These are phyloP conservation scores for Acanthamoeba lenticulata DNA, from an alignment of 208 protist species.

Conservation along the genomic window DNA sequence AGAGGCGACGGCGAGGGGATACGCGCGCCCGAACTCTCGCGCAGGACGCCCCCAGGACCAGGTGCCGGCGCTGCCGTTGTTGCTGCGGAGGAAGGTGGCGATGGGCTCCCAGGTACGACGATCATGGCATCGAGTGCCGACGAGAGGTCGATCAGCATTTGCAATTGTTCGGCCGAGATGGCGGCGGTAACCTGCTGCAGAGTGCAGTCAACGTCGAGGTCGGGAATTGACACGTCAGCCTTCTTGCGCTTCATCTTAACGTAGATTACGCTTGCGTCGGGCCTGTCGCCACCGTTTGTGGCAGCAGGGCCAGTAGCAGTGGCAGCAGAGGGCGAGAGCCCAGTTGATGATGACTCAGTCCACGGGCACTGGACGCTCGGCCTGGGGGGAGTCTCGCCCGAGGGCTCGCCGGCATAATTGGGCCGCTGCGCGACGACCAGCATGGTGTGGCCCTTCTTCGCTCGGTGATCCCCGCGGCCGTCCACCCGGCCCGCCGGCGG, in stretches of 20 bases:
- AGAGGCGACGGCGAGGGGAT: background rate
- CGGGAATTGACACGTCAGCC: constrained; percentile 49
- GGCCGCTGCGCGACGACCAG: background rate
- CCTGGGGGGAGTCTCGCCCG: background rate
- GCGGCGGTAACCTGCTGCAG: constrained; percentile 6
- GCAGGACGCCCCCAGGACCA: background rate
- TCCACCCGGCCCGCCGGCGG: background rate
- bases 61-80: background rate
- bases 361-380: background rate
- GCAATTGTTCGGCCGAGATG: constrained; percentile 43
- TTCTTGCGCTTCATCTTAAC: constrained; percentile 51
- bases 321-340: background rate
- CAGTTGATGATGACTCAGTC: background rate
- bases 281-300: background rate
- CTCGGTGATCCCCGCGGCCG: background rate
- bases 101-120: background rate
- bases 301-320: no score
- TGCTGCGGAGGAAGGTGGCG: no score
- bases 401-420: background rate
- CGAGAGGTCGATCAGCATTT: constrained; percentile 54
- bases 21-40: constrained; percentile 8
- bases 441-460: constrained; percentile 30
- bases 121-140: constrained; percentile 22
- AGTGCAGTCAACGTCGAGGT: constrained; percentile 59
- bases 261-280: constrained; percentile 49